These are phyloP conservation scores for Aspergillus cejpii DNA, from an alignment of 2,329 filamentous ascomycete genomes.

Conservation along the genomic window DNA sequence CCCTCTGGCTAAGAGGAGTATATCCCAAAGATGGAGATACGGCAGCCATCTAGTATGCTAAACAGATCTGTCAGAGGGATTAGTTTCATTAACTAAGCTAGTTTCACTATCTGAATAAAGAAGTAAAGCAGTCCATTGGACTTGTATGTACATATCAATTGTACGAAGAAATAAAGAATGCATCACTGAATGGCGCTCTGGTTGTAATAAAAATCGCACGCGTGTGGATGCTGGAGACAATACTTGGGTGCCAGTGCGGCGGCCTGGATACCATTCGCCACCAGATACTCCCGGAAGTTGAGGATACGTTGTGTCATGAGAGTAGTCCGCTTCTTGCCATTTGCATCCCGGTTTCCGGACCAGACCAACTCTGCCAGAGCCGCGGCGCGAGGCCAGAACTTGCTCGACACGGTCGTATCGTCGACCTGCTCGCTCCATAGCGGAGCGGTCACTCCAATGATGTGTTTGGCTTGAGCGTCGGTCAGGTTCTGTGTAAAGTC, in stretches of 20 bases:
- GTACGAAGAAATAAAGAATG: neutral
- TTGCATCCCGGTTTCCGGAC: constrained; percentile 49
- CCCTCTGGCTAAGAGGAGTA: too few species aligned
- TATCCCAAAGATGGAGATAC: too few species aligned
- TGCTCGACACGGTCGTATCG: constrained; percentile 45
- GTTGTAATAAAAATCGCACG: constrained; percentile 50
- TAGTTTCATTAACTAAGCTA: neutral
- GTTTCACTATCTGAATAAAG: neutral
- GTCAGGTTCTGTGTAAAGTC: constrained; percentile 50
- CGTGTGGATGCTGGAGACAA: constrained; percentile 52
- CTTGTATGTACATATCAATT: neutral
- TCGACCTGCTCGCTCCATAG: constrained; percentile 53
- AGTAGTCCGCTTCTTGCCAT: constrained; percentile 48
- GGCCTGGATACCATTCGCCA: constrained; percentile 49
- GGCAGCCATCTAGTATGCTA: too few species aligned
- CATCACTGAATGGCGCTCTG: constrained; percentile 37
- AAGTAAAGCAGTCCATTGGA: neutral
- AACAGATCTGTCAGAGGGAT: too few species aligned
- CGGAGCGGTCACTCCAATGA: constrained; percentile 49
- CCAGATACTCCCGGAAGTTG: constrained; percentile 55
- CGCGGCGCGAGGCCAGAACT: constrained; percentile 53
- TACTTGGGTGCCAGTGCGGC: constrained; percentile 51
- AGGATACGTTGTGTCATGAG: constrained; percentile 51
- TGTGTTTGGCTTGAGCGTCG: constrained; percentile 41
- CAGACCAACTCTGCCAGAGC: constrained; percentile 52